Base-by-base conservation (phyloP, 139 green algal genomes). In the Tetraselmis striata region DNA sequence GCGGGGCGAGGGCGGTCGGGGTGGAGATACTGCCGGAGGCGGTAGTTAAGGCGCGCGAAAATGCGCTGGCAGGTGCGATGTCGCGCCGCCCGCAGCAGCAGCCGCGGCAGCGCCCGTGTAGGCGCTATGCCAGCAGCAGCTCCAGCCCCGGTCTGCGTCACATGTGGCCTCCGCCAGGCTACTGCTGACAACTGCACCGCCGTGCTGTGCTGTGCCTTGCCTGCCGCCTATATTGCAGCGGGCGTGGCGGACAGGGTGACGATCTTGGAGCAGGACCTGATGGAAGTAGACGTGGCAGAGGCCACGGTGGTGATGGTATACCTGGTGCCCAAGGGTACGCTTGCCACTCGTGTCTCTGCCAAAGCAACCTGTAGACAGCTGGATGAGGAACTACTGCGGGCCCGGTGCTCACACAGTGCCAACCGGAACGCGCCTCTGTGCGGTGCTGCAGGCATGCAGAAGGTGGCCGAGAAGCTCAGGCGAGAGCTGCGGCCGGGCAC, bases 391-490 rank as follows among this genome's bases (percentile, higher is more conserved):
- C n/a, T 79, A 28, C 28, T 79, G 18, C 22, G 24, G 28, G 30
- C 28, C 28, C 24, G 76, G 18, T 79, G 76, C 76, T 79, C 23
- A 23, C 30, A 45, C 28, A 30, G n/a, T 45, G 76, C 76, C 18
- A 30, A 30, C 18, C 28, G 29, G 76, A 30, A 79, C 30, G n/a
- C n/a, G 22, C 76, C n/a, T 23, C 29, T 79, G 24, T 45, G 24
- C n/a, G n/a, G 25, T 79, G 76, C n/a, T 18, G 76, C 29, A 26
- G 76, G n/a, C 22, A 81, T 81, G 77, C 29, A 81, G 30, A 67
- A 2, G 5, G 77, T 32, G 26, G 30, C 77, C 28, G 27, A 32
- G 11, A 30, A 32, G 77, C 32, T 81, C 2, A 30, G 59, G 59
- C 2, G 59, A 18, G 77, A 81, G 27, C 27, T 81, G 2, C 5